A percentile compares a stretch with the other conserved stretches of the same genome.
phyloP scores from a whole-genome alignment of 2,329 filamentous ascomycete species.

The Arthrinium phaeospermum region DNA sequence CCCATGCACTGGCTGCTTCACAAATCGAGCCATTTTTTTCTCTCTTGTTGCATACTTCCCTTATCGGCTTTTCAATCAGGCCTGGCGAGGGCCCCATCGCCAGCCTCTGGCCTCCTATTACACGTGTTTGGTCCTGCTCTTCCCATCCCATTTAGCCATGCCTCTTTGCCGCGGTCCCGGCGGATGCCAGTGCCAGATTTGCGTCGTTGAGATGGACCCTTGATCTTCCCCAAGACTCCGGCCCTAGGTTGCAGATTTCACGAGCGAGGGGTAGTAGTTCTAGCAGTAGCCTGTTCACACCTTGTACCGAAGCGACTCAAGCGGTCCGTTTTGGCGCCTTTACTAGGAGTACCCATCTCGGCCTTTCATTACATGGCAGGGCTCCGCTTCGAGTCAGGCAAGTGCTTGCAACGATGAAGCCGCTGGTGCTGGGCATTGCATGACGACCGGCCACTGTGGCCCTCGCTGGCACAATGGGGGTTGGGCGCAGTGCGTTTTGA shows the following conservation, averaged over 20 bases:
- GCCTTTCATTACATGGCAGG: constrained; percentile 23
- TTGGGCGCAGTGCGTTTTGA: constrained; percentile 17
- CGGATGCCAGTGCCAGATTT: constrained; percentile 18
- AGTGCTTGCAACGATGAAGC: constrained; percentile 23
- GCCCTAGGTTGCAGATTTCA: constrained; percentile 25
- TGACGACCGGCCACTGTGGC: constrained; percentile 13
- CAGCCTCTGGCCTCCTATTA: not conserved
- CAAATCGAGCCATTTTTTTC: constrained; percentile 7
- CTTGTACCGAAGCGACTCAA: constrained; percentile 26
- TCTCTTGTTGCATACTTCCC: not conserved
- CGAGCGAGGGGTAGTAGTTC: constrained; percentile 29
- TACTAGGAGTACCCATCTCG: constrained; percentile 23
- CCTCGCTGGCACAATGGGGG: not conserved
- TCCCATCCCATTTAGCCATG: constrained; percentile 24
- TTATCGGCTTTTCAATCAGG: not conserved
- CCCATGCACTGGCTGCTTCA: constrained; percentile 18
- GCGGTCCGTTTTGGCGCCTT: constrained; percentile 26
- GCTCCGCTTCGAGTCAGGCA: constrained; percentile 26
- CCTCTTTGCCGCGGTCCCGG: constrained; percentile 19
- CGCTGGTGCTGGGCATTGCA: constrained; percentile 9
- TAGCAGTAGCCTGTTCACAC: constrained; percentile 26
- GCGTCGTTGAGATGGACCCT: constrained; percentile 14
- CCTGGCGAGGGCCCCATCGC: not conserved
- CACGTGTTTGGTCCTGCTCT: constrained; percentile 13
- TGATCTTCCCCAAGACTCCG: constrained; percentile 27